These are phyloP conservation scores for Amniculicola lignicola DNA, from an alignment of 495 filamentous ascomycete species.

Conservation along the genomic window DNA sequence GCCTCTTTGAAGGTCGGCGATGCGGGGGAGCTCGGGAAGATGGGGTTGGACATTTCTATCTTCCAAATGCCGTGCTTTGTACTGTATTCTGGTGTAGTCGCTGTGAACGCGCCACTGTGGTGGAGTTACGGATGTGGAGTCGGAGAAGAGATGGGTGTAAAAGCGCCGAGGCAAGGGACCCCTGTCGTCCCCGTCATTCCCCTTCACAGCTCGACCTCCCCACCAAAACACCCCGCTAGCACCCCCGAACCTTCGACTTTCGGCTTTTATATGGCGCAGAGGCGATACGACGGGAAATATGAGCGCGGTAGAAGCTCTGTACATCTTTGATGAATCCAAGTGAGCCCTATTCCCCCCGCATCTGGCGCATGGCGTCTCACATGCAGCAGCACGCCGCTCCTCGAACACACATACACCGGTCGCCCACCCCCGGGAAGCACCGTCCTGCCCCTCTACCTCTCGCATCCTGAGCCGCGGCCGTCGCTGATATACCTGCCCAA, in stretches of 20 bases:
- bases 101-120: too few species aligned
- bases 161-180: constrained; percentile 11
- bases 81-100: too few species aligned
- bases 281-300: constrained; percentile 24
- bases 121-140: too few species aligned
- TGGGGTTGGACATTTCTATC: too few species aligned
- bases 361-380: constrained; percentile 36
- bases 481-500: constrained; percentile 80
- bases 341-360: constrained; percentile 40
- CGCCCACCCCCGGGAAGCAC: constrained; percentile 72
- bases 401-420: constrained; percentile 67
- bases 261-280: constrained; percentile 4
- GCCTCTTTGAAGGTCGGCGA: constrained; percentile 22
- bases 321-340: constrained; percentile 94
- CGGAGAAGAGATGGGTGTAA: not conserved
- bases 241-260: not conserved
- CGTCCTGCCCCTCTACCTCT: constrained; percentile 82
- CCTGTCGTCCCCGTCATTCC: constrained; percentile 2
- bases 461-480: constrained; percentile 76
- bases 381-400: constrained; percentile 54
- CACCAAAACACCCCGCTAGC: constrained; percentile 12
- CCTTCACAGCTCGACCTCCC: constrained; percentile 18
- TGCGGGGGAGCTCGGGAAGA: not conserved
- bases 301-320: constrained; percentile 85
- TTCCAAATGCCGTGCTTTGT: too few species aligned